phyloP scores from a whole-genome alignment of 2,329 filamentous ascomycete species.

The Tolypocladium cylindrosporum region DNA sequence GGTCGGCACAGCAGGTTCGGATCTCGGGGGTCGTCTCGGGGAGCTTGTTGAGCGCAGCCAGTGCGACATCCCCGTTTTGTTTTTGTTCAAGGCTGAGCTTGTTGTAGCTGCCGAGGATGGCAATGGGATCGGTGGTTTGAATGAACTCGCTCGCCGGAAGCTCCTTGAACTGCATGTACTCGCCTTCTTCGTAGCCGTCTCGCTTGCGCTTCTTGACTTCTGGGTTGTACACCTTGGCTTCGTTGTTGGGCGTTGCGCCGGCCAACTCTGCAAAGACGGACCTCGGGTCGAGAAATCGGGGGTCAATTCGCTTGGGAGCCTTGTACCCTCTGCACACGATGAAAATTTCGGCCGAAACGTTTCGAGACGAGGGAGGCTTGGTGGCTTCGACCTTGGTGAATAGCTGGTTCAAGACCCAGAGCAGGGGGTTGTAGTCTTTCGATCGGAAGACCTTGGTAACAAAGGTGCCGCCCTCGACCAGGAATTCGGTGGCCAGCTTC shows the following conservation, averaged over 20 bases:
- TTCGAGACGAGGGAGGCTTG: slow-evolving; percentile 90
- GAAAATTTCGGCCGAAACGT: slow-evolving; percentile 97
- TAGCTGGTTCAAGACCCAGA: slow-evolving; percentile 97
- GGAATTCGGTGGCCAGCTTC: slow-evolving; percentile 89
- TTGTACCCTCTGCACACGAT: slow-evolving; percentile 94
- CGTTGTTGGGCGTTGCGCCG: slow-evolving; percentile 81
- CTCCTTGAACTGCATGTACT: slow-evolving; percentile 88
- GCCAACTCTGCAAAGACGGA: slow-evolving; percentile 89
- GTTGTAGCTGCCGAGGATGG: slow-evolving; percentile 80
- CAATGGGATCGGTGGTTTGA: slow-evolving; percentile 85
- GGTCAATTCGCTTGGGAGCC: slow-evolving; percentile 86
- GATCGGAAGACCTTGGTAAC: slow-evolving; percentile 97
- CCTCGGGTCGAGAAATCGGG: slow-evolving; percentile 80
- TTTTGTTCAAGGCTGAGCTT: slow-evolving; percentile 72
- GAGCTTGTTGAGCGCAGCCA: slow-evolving; percentile 76
- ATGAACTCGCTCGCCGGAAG: slow-evolving; percentile 85
- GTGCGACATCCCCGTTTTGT: slow-evolving; percentile 72
- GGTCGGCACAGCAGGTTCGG: slow-evolving; percentile 64
- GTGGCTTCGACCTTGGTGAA: slow-evolving; percentile 95
- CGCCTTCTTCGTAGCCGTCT: slow-evolving; percentile 94
- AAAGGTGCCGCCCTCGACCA: slow-evolving; percentile 81
- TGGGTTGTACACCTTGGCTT: slow-evolving; percentile 96
- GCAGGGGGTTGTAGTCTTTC: slow-evolving; percentile 89
- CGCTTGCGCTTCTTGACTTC: slow-evolving; percentile 96
- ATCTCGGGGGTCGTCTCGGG: slow-evolving; percentile 83